Base-by-base conservation (phyloP, 129 eudicot species). In the Logfia minima region DNA sequence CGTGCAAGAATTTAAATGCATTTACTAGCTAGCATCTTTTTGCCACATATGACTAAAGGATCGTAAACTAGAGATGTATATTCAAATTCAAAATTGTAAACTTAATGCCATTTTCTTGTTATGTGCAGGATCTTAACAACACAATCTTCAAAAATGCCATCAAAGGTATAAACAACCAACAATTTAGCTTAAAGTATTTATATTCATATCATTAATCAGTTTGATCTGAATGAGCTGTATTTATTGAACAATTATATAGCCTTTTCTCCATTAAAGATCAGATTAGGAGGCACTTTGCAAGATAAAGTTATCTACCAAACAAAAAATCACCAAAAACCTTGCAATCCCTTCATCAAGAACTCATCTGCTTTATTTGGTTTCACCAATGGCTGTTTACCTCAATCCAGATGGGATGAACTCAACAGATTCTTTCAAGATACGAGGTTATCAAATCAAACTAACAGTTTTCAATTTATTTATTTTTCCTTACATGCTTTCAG, bases 281-380 rank as follows among this genome's bases (percentile, higher is more conserved):
- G 98, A 86, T 74, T 93, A 76, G 98, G 98, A 41, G 98, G 98
- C 63, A 86, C 96, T 29, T 84, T 93, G 86, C 98, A 93, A 86
- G 95, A 93, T 61, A 80, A 74, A 62, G 88, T 93, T 55, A 76
- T 83, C 62, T 90, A 90, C 77, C 83, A 88, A 85, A 84, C 89
- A n/a, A 85, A 77, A 70, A 73, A 88, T 69, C 71, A 71, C n/a
- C 41, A 26, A 4, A 26, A 77, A 70, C 90, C 93, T 59, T 93
- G 96, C 84, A 26, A 66, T 10, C 89, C 85, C 19, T 93, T 93
- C 77, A 68, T 48, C 19, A 77, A 71, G 18, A 83, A 84, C 69
- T 13, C 78, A 21, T 81, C 92, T 14, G 84, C 60, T 28, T 69
- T 92, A 81, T 90, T 92, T 78, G 82, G 86, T 77, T 92, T 84